Percentiles rank a stretch among this genome's conserved stretches.
phyloP scores from a whole-genome alignment of 176 grass and related monocot species.

The Urochloa ruziziensis region DNA sequence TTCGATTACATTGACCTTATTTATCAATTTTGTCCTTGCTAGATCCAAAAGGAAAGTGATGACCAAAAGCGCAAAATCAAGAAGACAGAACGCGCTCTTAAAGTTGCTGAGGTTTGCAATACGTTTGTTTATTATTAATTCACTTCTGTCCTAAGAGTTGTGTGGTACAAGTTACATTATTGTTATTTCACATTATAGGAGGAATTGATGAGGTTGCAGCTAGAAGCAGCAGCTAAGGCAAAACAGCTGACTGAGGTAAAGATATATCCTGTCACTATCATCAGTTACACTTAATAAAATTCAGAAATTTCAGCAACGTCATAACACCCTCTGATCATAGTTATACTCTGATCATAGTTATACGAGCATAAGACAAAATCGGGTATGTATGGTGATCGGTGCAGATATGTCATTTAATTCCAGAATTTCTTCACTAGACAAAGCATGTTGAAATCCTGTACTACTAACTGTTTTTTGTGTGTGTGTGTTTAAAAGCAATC shows the following conservation, averaged over 20 bases:
- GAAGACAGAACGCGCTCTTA: constrained; percentile 90
- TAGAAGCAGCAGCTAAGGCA: constrained; percentile 75
- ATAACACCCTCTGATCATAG: neutral
- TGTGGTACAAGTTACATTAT: constrained; percentile 3
- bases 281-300: neutral
- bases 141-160: neutral
- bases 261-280: neutral
- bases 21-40: constrained; percentile 29
- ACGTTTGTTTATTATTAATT: constrained; percentile 9
- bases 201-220: constrained; percentile 77
- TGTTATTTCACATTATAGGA: constrained; percentile 52
- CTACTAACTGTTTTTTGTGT: neutral
- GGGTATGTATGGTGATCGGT: neutral
- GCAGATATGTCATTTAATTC: neutral
- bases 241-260: constrained; percentile 80
- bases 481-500: neutral
- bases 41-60: constrained; percentile 80
- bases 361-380: neutral
- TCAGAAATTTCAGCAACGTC: neutral
- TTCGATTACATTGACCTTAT: constrained; percentile 10
- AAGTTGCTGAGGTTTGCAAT: constrained; percentile 82
- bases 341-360: neutral
- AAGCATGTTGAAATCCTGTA: neutral
- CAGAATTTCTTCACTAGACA: neutral
- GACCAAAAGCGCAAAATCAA: constrained; percentile 65